phyloP scores from a whole-genome alignment of 2,329 filamentous ascomycete species.

The Colletotrichum godetiae region DNA sequence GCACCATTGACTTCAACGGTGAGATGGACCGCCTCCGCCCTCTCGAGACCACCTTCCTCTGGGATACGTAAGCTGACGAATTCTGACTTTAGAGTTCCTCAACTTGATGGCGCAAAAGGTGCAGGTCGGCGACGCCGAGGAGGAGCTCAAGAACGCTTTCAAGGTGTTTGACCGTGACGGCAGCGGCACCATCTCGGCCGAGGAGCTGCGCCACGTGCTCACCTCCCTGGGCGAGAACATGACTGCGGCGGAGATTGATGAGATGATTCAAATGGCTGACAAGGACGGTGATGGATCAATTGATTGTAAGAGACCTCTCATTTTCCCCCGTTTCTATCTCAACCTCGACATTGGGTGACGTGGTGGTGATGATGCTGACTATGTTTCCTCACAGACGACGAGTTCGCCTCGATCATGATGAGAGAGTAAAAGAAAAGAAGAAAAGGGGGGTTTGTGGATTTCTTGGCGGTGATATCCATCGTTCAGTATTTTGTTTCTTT shows the following conservation, averaged over 20 bases:
- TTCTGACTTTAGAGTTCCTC: constrained; percentile 74
- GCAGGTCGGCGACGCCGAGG: constrained; percentile 92
- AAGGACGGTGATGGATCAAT: constrained; percentile 91
- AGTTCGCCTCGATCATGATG: constrained; percentile 96
- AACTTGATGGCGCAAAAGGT: constrained; percentile 96
- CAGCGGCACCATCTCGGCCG: constrained; percentile 91
- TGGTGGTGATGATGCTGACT: constrained; percentile 11
- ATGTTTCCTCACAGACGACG: constrained; percentile 74
- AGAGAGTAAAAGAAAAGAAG: constrained; percentile 74
- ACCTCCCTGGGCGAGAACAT: constrained; percentile 92
- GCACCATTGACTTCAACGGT: constrained; percentile 93
- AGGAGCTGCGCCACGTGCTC: constrained; percentile 90
- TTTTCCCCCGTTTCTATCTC: too few species aligned
- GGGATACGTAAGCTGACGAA: constrained; percentile 40
- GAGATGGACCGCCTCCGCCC: constrained; percentile 45
- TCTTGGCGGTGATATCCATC: constrained; percentile 15
- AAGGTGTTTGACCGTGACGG: constrained; percentile 92
- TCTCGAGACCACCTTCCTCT: too few species aligned
- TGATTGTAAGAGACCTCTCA: too few species aligned
- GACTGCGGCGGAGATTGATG: constrained; percentile 89
- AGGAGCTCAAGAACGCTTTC: constrained; percentile 90
- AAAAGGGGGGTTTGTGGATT: not conserved
- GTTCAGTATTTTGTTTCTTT: constrained; percentile 11
- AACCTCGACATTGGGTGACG: too few species aligned
- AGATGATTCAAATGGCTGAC: constrained; percentile 93